Conservation (phyloP, 2,329 filamentous ascomycete genomes). For the Microdochium trichocladiopsis region DNA sequence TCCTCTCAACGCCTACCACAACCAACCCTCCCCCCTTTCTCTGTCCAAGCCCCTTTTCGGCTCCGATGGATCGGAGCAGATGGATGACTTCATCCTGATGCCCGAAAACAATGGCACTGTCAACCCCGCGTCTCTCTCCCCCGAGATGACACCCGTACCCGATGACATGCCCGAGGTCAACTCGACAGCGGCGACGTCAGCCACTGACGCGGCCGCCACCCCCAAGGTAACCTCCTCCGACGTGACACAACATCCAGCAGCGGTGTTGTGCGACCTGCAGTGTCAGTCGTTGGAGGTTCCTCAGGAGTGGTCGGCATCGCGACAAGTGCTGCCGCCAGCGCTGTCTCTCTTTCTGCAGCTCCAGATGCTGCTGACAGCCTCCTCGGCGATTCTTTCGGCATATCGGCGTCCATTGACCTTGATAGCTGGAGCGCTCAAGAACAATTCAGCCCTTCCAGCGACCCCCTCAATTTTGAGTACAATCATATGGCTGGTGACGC, state of each 20-base stretch:
- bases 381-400: constrained; percentile 62
- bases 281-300: constrained; percentile 80
- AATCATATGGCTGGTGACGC: constrained; percentile 60
- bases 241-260: constrained; percentile 99
- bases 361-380: constrained; percentile 56
- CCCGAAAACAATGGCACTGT: constrained; percentile 41
- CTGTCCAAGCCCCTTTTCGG: constrained; percentile 53
- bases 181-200: constrained; percentile 13
- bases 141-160: constrained; percentile 43
- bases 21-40: constrained; percentile 39
- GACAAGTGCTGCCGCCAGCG: constrained; percentile 29
- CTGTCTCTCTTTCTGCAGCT: constrained; percentile 44
- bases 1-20: constrained; percentile 30
- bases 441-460: constrained; percentile 68
- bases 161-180: constrained; percentile 27
- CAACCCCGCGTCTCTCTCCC: constrained; percentile 55
- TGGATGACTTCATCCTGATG: constrained; percentile 36
- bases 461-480: constrained; percentile 58
- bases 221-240: constrained; percentile 55
- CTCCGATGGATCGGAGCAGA: constrained; percentile 28
- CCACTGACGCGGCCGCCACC: constrained; percentile 13
- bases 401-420: constrained; percentile 62
- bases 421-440: constrained; percentile 72
- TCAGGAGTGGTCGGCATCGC: constrained; percentile 35
- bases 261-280: constrained; percentile 99